A percentile compares a stretch with the other conserved stretches of the same genome.
phyloP scores from a whole-genome alignment of 2,329 filamentous ascomycete species.

The Aspergillus latus region DNA sequence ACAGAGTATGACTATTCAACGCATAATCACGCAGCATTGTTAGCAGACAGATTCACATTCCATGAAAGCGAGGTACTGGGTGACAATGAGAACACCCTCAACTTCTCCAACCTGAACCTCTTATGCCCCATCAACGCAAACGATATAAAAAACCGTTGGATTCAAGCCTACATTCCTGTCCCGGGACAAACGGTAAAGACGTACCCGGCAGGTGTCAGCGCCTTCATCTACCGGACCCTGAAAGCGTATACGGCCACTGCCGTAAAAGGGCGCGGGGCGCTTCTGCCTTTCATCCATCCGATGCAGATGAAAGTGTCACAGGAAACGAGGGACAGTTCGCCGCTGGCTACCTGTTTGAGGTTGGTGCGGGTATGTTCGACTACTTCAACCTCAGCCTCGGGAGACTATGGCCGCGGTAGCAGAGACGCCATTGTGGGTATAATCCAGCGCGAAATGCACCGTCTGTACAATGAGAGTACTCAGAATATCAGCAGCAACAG shows the following conservation, averaged over 20 bases:
- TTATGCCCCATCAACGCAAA: constrained; percentile 50
- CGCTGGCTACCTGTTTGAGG: background rate
- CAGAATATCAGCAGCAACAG: constrained; percentile 25
- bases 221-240: constrained; percentile 46
- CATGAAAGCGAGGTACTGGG: background rate
- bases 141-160: constrained; percentile 52
- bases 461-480: constrained; percentile 26
- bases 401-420: constrained; percentile 17
- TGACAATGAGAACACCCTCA: constrained; percentile 15
- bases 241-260: constrained; percentile 46
- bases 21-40: background rate
- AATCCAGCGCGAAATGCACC: constrained; percentile 47
- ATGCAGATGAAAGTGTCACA: constrained; percentile 31
- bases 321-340: background rate
- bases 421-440: constrained; percentile 33
- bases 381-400: background rate
- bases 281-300: constrained; percentile 48
- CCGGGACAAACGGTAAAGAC: constrained; percentile 46
- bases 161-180: constrained; percentile 49
- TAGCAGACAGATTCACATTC: background rate
- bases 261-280: constrained; percentile 38
- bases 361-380: background rate
- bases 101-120: constrained; percentile 40
- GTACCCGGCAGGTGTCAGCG: constrained; percentile 40
- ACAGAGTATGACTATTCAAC: background rate